These are phyloP conservation scores for Naumovozyma castellii DNA, from an alignment of 805 yeast species.

Conservation along the genomic window DNA sequence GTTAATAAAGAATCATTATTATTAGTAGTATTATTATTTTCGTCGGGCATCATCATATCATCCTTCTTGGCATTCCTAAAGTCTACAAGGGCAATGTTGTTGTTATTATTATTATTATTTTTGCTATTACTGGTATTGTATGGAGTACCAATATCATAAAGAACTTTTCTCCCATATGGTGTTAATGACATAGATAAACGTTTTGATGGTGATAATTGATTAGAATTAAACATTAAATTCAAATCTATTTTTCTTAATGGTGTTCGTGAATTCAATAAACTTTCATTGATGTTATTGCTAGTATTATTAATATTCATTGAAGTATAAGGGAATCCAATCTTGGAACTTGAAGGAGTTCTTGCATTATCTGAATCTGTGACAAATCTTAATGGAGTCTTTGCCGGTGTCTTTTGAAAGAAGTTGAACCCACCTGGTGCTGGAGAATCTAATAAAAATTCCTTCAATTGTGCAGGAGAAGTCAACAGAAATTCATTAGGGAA, in stretches of 20 bases:
- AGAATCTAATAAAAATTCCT: conserved; percentile 28
- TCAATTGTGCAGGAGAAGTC: conserved; percentile 29
- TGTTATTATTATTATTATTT: conserved; percentile 7
- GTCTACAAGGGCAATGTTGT: conserved; percentile 28
- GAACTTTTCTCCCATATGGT: conserved; percentile 27
- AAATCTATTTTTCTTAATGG: conserved; percentile 27
- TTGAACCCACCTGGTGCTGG: conserved; percentile 25
- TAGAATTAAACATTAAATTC: conserved; percentile 26
- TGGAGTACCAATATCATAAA: conserved; percentile 28
- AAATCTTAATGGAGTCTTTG: conserved; percentile 29
- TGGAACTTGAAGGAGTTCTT: conserved; percentile 4
- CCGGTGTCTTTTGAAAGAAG: conserved; percentile 28
- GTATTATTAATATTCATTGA: conserved; percentile 1
- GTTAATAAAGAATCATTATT: not conserved
- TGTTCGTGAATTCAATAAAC: conserved; percentile 10
- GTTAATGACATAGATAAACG: conserved; percentile 23
- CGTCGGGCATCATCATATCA: not conserved
- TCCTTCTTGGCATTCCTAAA: conserved; percentile 28
- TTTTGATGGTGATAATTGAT: conserved; percentile 24
- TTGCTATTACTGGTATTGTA: conserved; percentile 9
- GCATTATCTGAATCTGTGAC: conserved; percentile 13
- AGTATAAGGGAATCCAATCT: not conserved
- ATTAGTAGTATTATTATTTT: not conserved
- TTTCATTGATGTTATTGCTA: not conserved
- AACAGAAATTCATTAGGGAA: conserved; percentile 26